Percentiles rank a stretch among this genome's conserved stretches.
Conservation (phyloP, 805 yeast genomes). For the Wickerhamiella azyma region DNA sequence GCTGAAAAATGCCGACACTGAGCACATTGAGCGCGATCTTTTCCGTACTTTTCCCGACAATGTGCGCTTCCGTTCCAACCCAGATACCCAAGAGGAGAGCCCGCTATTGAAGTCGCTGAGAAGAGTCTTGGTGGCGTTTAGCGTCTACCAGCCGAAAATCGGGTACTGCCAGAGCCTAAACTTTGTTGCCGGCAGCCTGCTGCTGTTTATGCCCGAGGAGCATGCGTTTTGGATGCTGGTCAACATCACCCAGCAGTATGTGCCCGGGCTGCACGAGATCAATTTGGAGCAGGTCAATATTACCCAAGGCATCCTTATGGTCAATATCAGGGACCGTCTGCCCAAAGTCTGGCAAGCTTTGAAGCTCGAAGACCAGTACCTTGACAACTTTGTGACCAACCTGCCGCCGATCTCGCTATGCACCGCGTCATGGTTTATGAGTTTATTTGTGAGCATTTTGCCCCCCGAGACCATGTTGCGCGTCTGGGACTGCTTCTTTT, state of each 20-base stretch:
- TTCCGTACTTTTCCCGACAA: conserved; percentile 94
- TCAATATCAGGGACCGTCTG: conserved; percentile 68
- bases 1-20: conserved; percentile 60
- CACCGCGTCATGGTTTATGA: conserved; percentile 97
- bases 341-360: conserved; percentile 66
- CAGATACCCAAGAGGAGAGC: conserved; percentile 30
- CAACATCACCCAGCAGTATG: conserved; percentile 66
- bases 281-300: conserved; percentile 87
- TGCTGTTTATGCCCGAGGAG: conserved; percentile 82
- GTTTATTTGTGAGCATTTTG: conserved; percentile 77
- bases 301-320: conserved; percentile 87
- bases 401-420: conserved; percentile 86
- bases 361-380: conserved; percentile 31
- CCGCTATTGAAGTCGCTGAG: conserved; percentile 53
- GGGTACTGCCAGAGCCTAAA: conserved; percentile 96
- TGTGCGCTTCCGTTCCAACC: conserved; percentile 48
- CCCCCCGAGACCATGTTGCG: conserved; percentile 82
- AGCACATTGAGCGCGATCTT: conserved; percentile 85
- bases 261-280: conserved; percentile 85
- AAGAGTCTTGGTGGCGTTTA: conserved; percentile 70
- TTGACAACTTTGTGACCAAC: conserved; percentile 41
- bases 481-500: conserved; percentile 90
- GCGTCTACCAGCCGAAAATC: conserved; percentile 72
- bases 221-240: conserved; percentile 92
- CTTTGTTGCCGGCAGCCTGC: conserved; percentile 74